A percentile compares a stretch with the other conserved stretches of the same genome.
Evolutionary conservation across 1,284 basidiomycete species (phyloP).

Genomic region (Pisolithus thermaeus): DNA sequence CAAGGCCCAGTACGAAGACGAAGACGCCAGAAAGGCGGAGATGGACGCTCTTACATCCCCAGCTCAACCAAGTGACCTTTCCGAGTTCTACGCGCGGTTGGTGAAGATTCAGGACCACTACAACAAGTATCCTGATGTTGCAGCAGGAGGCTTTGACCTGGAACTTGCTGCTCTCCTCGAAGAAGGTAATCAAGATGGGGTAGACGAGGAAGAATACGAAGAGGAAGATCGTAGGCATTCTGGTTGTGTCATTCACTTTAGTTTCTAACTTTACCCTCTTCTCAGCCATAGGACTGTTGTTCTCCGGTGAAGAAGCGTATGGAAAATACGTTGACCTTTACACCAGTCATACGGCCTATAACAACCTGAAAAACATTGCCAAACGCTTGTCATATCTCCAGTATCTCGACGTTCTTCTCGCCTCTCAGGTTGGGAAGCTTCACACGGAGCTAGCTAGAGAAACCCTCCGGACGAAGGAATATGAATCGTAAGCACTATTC

Average conservation of each 20-base stretch:
- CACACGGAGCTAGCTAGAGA: conserved; percentile 73
- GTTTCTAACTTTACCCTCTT: conserved; percentile 9
- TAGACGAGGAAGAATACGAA: conserved; percentile 67
- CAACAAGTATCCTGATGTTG: conserved; percentile 87
- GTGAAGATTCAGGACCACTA: conserved; percentile 95
- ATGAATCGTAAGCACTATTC: conserved; percentile 59
- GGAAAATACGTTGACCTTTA: conserved; percentile 95
- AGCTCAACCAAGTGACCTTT: conserved; percentile 66
- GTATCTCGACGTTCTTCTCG: conserved; percentile 81
- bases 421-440: conserved; percentile 48
- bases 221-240: conserved; percentile 72
- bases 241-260: conserved; percentile 1
- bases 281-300: conserved; percentile 79
- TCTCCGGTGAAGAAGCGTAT: conserved; percentile 94
- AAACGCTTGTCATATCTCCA: conserved; percentile 84
- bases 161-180: conserved; percentile 78
- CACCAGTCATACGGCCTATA: conserved; percentile 81
- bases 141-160: conserved; percentile 72
- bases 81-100: conserved; percentile 92
- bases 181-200: conserved; percentile 61
- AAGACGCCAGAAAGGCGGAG: conserved; percentile 58
- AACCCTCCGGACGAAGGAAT: conserved; percentile 69
- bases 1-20: conserved; percentile 69
- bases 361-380: conserved; percentile 81
- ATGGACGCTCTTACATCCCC: conserved; percentile 56